Evolutionary conservation across 2,329 filamentous ascomycete genomes (phyloP), one percentile per base, ranked within the genome.

Genomic region (Nigrospora sphaerica): DNA sequence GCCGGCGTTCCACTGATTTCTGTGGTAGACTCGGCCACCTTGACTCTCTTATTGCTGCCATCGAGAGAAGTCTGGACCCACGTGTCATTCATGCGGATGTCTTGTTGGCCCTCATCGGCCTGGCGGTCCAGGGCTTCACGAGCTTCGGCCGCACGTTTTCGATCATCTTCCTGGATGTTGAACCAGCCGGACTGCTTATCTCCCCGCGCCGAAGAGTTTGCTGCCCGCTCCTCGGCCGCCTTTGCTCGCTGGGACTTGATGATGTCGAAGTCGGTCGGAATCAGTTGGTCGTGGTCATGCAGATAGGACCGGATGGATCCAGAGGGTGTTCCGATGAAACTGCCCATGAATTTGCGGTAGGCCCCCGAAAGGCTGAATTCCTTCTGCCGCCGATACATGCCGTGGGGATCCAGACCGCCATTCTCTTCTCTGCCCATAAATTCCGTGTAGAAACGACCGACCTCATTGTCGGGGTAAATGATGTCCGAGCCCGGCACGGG

Each of bases 401-500:
- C 76, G 58, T 85, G 77, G 1, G 93, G 92, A 62, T 95, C 83
- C 12, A 98, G 73, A 1, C 73, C 70, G 12, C 92, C 92, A 50
- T 93, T 91, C 51, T 80, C 77, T 41, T 86, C 78, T 44, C 78
- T 85, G 32, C 69, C 79, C 95, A 98, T 98, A 68, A 96, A 95
- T 3, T 80, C 75, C 52, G 77, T 77, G 69, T 97, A 98, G 63
- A 85, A 95, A 3, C 80, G 74, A n/a, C 86, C 88, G 51, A 95
- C 81, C 33, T 81, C 80, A 63, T 98, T 97, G 18, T 74, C 62
- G 0, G 93, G 93, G 61, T 97, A 98, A 33, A 87, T 66, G 35
- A 97, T 80, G 56, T 95, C 90, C 69, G 83, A 96, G 16, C 93
- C 93, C 0, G 93, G 93, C n/a, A 86, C 83, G 3, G 95, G 92